These are phyloP conservation scores for Fusarium ambrosium DNA, from an alignment of 2,329 filamentous ascomycete species.

Conservation along the genomic window DNA sequence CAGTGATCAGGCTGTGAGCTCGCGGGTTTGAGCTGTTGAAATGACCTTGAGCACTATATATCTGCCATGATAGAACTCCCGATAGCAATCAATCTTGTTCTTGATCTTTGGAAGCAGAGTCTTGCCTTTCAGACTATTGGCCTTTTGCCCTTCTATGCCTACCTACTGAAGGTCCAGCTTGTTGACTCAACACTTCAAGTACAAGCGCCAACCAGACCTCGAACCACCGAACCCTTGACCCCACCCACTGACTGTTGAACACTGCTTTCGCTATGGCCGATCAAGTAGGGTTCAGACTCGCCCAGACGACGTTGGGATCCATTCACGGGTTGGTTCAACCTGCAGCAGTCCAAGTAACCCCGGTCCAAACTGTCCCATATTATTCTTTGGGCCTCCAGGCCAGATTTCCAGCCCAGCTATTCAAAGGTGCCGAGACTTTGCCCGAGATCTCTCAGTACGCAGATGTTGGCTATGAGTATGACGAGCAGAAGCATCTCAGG, in stretches of 20 bases:
- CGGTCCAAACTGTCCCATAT: background rate
- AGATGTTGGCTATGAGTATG: background rate
- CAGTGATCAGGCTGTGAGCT: background rate
- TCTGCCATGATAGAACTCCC: background rate
- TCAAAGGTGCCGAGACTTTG: background rate
- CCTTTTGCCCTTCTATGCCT: background rate
- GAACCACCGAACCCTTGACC: background rate
- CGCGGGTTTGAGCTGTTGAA: background rate
- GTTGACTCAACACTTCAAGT: background rate
- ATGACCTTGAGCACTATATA: background rate
- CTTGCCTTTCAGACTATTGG: background rate
- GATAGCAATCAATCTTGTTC: background rate
- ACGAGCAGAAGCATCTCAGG: background rate
- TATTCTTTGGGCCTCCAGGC: background rate
- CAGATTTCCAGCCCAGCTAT: background rate
- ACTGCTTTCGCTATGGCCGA: background rate
- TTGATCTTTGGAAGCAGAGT: background rate
- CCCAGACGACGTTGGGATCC: background rate
- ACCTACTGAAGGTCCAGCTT: background rate
- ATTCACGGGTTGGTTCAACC: background rate
- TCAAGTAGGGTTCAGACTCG: background rate
- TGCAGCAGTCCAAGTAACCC: background rate
- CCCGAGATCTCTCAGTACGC: background rate
- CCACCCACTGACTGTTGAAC: too few species aligned
- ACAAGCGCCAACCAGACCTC: background rate